Percentiles rank a stretch among this genome's conserved stretches.
Evolutionary conservation across 2,329 filamentous ascomycete genomes (phyloP).

Genomic region (Fusarium lateritium): DNA sequence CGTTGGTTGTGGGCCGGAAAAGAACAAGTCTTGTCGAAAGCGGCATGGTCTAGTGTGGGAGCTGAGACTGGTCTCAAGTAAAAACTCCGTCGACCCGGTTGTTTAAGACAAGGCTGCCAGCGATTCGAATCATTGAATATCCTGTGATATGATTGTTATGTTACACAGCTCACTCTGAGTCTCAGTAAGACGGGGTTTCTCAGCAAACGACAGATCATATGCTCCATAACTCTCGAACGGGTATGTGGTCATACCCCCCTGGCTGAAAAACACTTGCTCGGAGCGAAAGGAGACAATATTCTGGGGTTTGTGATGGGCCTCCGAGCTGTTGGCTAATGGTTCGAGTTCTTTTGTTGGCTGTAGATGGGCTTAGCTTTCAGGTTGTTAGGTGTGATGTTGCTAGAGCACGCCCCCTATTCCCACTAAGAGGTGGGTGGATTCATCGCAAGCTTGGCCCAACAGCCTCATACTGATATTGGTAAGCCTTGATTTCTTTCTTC

Average conservation of each 20-base stretch:
- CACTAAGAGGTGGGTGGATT: slow-evolving; percentile 2
- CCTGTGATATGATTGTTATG: not conserved
- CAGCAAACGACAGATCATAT: not conserved
- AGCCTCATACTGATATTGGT: slow-evolving; percentile 1
- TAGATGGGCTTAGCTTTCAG: not conserved
- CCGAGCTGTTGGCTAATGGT: not conserved
- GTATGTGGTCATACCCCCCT: not conserved
- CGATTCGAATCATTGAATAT: not conserved
- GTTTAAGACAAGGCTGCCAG: not conserved
- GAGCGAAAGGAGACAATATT: not conserved
- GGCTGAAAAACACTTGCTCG: not conserved
- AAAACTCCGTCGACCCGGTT: slow-evolving; percentile 7
- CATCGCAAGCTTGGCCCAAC: not conserved
- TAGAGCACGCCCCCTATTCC: slow-evolving; percentile 23
- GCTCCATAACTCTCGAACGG: not conserved
- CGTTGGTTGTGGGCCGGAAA: not conserved
- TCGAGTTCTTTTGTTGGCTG: not conserved
- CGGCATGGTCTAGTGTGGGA: slow-evolving; percentile 5
- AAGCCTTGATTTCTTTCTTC: not conserved
- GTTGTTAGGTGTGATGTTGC: not conserved
- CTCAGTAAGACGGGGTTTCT: not conserved
- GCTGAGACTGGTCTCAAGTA: slow-evolving; percentile 18
- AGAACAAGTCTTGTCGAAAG: slow-evolving; percentile 5
- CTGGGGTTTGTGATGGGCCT: not conserved
- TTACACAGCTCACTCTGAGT: not conserved